Conservation (phyloP, 2,329 filamentous ascomycete genomes). For the Arthrocladium fulminans region DNA sequence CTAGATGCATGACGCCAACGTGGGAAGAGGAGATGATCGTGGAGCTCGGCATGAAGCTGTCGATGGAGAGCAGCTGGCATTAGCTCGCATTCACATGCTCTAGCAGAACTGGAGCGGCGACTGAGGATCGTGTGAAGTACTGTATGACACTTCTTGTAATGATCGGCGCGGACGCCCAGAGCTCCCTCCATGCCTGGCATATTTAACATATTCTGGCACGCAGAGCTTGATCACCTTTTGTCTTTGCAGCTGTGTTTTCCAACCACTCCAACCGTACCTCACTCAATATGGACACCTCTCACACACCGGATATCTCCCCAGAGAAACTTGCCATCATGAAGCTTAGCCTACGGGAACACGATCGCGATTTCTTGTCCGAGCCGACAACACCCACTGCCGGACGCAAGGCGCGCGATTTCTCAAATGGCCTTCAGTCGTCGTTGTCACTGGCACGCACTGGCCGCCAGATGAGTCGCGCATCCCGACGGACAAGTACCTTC, state of each 20-base stretch:
- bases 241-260: too few relatives aligned
- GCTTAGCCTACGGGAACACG: constrained; percentile 3
- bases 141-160: too few relatives aligned
- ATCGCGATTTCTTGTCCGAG: constrained; percentile 8
- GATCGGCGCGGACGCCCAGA: too few relatives aligned
- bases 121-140: neutral
- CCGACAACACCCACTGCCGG: constrained; percentile 1
- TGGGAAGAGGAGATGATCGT: neutral
- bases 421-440: neutral
- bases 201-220: neutral
- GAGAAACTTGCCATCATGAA: constrained; percentile 11
- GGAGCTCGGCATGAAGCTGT: neutral
- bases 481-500: constrained; percentile 10
- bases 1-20: neutral
- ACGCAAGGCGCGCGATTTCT: constrained; percentile 3
- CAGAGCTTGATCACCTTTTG: too few relatives aligned
- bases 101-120: neutral
- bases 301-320: constrained; percentile 2
- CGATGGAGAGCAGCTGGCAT: neutral
- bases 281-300: neutral
- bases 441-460: neutral
- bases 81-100: neutral
- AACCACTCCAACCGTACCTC: neutral
- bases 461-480: constrained; percentile 3
- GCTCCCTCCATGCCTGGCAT: too few relatives aligned